A percentile compares a stretch with the other conserved stretches of the same genome.
phyloP scores from a whole-genome alignment of 352 stramenopile species.

The Phytophthora ramorum region DNA sequence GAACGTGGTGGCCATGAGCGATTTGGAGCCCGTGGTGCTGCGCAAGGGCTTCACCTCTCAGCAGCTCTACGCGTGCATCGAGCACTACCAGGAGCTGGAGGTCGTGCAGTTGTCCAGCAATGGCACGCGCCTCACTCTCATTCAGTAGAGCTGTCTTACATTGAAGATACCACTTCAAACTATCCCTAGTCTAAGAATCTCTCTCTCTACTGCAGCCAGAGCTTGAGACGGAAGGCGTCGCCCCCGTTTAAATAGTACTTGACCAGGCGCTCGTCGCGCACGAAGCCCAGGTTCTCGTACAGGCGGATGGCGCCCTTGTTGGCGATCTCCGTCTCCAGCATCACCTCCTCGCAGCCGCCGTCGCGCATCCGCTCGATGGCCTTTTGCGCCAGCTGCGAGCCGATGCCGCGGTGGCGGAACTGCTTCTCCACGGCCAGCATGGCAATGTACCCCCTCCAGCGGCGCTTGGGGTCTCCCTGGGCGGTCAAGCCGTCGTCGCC shows the following conservation, averaged over 20 bases:
- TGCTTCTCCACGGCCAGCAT: conserved; percentile 95
- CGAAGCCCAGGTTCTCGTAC: conserved; percentile 95
- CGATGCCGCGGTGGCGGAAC: conserved; percentile 91
- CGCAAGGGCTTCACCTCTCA: conserved; percentile 97
- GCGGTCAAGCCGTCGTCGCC: conserved; percentile 28
- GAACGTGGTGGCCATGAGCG: conserved; percentile 85
- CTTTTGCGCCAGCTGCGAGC: conserved; percentile 85
- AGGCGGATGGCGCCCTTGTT: conserved; percentile 92
- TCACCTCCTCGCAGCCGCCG: conserved; percentile 86
- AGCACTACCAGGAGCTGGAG: conserved; percentile 94
- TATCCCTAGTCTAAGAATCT: too few species aligned
- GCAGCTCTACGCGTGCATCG: conserved; percentile 94
- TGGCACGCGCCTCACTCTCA: conserved; percentile 82
- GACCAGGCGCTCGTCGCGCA: conserved; percentile 92
- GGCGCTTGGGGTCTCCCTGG: conserved; percentile 30
- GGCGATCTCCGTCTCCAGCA: conserved; percentile 95
- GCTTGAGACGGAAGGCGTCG: conserved; percentile 94
- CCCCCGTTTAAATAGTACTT: conserved; percentile 97
- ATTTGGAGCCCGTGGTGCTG: conserved; percentile 94
- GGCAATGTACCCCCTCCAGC: conserved; percentile 93
- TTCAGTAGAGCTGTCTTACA: conserved; percentile 26
- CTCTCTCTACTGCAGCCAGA: conserved; percentile 75
- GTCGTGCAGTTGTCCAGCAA: conserved; percentile 84
- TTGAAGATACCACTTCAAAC: too few species aligned
- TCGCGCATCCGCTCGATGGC: conserved; percentile 91